A percentile compares a stretch with the other conserved stretches of the same genome.
phyloP scores from a whole-genome alignment of 2,329 filamentous ascomycete species.

The Mollisiaceae sp. region DNA sequence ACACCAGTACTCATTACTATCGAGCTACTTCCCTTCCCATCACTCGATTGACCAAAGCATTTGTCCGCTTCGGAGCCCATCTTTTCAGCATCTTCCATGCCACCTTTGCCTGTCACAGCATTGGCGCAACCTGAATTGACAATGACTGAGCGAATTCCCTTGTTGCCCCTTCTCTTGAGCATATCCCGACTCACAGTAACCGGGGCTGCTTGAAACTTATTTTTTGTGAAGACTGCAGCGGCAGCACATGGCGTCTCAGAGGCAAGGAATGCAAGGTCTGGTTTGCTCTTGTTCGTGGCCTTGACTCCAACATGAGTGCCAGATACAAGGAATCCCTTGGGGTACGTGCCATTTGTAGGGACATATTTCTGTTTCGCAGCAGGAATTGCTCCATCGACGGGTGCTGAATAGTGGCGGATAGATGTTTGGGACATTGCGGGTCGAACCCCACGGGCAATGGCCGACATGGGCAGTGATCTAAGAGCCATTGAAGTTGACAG shows the following conservation, averaged over 20 bases:
- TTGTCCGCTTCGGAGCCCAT: conserved; percentile 84
- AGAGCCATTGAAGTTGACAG: conserved; percentile 37
- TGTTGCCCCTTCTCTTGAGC: conserved; percentile 67
- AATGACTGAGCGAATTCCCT: conserved; percentile 79
- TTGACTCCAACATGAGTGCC: conserved; percentile 94
- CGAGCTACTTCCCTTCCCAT: conserved; percentile 62
- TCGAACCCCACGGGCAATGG: conserved; percentile 35
- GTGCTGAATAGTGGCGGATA: conserved; percentile 61
- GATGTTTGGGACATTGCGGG: conserved; percentile 33
- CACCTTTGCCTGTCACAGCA: conserved; percentile 90
- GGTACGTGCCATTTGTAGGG: conserved; percentile 83
- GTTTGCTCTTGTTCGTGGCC: conserved; percentile 86
- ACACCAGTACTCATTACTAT: conserved; percentile 99
- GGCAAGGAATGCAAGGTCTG: conserved; percentile 86
- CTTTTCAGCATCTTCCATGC: conserved; percentile 81
- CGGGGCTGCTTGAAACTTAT: conserved; percentile 96
- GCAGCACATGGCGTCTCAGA: conserved; percentile 87
- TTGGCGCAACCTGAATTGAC: conserved; percentile 98
- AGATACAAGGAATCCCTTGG: conserved; percentile 85
- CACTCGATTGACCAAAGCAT: conserved; percentile 55
- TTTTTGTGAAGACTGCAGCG: conserved; percentile 95
- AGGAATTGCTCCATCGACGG: conserved; percentile 65
- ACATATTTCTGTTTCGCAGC: conserved; percentile 89
- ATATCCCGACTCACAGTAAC: conserved; percentile 83
- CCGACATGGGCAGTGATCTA: conserved; percentile 31